phyloP scores from a whole-genome alignment of 495 filamentous ascomycete species.

The Articulospora tetracladia region DNA sequence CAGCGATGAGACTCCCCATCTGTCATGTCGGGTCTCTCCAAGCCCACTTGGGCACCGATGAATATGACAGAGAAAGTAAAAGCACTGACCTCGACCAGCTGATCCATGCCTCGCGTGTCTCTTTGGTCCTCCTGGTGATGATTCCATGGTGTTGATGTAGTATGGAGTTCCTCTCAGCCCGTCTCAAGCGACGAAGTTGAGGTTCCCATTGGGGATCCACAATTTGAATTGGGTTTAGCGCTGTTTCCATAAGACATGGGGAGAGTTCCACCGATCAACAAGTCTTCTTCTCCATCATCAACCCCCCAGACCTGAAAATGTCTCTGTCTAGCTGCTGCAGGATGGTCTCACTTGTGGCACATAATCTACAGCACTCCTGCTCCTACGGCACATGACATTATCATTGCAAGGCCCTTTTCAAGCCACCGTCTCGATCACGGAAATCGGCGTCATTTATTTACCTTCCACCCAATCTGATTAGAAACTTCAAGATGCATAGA shows the following conservation, averaged over 20 bases:
- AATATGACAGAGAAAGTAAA: not conserved
- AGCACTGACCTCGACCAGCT: constrained; percentile 17
- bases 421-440: too few relatives aligned
- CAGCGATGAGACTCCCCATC: not conserved
- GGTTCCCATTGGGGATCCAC: not conserved
- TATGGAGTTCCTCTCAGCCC: not conserved
- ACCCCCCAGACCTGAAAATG: too few relatives aligned
- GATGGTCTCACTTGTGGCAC: too few relatives aligned
- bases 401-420: too few relatives aligned
- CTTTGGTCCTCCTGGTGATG: constrained; percentile 9
- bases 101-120: constrained; percentile 19
- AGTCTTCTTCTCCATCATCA: too few relatives aligned
- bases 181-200: not conserved
- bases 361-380: too few relatives aligned
- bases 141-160: constrained; percentile 2
- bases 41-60: not conserved
- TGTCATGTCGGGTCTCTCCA: not conserved
- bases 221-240: not conserved
- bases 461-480: not conserved
- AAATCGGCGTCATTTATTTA: not conserved
- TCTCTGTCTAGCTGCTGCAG: too few relatives aligned
- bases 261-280: too few relatives aligned
- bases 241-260: too few relatives aligned
- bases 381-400: too few relatives aligned
- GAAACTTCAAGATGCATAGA: not conserved